Evolutionary conservation across 139 green algal species (phyloP).

Genomic region (Dunaliella sp.): DNA sequence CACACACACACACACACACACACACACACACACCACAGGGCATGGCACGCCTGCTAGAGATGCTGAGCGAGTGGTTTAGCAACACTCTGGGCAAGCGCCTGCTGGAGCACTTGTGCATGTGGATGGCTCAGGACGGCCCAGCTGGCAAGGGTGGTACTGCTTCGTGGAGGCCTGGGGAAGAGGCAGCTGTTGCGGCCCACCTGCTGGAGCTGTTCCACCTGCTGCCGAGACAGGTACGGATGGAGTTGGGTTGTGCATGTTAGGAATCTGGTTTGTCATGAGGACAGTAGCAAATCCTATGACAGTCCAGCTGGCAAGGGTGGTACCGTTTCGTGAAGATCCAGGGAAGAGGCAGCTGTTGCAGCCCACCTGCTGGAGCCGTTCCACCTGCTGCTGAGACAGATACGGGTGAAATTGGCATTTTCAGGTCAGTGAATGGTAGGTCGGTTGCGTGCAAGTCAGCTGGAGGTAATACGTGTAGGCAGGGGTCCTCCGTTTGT

Average conservation of each 20-base stretch:
- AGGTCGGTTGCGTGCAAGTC: no score
- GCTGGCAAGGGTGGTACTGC: not conserved
- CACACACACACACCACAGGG: constrained; percentile 25
- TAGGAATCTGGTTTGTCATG: no score
- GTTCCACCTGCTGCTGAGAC: constrained; percentile 89
- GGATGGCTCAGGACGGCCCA: constrained; percentile 75
- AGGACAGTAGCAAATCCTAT: no score
- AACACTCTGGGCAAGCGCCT: constrained; percentile 92
- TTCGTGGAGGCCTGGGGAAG: constrained; percentile 61
- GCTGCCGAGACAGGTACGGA: constrained; percentile 66
- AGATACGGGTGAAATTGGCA: no score
- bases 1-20: not conserved
- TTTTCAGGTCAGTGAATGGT: no score
- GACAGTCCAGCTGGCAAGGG: constrained; percentile 37
- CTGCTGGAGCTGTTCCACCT: constrained; percentile 96
- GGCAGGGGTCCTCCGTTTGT: no score
- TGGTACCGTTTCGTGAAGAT: constrained; percentile 15
- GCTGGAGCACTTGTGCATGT: constrained; percentile 88
- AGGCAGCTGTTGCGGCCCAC: constrained; percentile 79
- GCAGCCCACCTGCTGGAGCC: constrained; percentile 88
- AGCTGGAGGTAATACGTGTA: no score
- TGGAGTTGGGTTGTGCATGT: no score
- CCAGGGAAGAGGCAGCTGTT: constrained; percentile 82
- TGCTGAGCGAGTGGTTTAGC: constrained; percentile 92
- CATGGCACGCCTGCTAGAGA: constrained; percentile 75